Percentiles rank a stretch among this genome's conserved stretches.
Conservation (phyloP, 495 filamentous ascomycete genomes). For the Neurospora terricola region DNA sequence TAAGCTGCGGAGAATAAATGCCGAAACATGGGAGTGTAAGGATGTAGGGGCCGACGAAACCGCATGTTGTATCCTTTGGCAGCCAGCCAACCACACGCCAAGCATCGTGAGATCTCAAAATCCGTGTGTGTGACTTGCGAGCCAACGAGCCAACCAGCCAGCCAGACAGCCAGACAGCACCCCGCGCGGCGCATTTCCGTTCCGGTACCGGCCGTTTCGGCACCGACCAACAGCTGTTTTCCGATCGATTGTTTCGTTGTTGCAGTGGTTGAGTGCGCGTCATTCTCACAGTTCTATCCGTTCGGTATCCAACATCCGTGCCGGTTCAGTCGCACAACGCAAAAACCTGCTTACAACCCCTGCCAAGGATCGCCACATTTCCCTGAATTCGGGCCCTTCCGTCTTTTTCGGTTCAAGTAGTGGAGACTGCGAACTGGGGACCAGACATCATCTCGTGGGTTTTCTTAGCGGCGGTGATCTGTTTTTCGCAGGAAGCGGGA, state of each 20-base stretch:
- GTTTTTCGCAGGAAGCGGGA: constrained; percentile 15
- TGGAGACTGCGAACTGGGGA: too few relatives aligned
- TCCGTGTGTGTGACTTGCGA: neutral
- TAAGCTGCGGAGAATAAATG: neutral
- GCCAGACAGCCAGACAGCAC: neutral
- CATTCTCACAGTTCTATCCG: neutral
- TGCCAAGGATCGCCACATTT: neutral
- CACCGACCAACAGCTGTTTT: neutral
- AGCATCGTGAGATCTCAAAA: neutral
- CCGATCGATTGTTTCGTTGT: neutral
- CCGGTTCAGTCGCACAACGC: neutral
- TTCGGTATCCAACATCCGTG: neutral
- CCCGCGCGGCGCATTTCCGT: neutral
- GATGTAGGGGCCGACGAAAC: neutral
- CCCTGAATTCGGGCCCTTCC: neutral
- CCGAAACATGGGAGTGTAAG: neutral
- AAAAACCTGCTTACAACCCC: neutral
- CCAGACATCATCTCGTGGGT: too few relatives aligned
- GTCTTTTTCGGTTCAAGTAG: neutral
- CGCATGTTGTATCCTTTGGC: neutral
- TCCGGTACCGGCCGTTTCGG: neutral
- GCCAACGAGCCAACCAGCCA: neutral
- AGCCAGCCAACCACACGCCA: neutral
- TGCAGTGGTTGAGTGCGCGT: neutral
- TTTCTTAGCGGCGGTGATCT: constrained; percentile 28